Conservation (phyloP, 495 filamentous ascomycete genomes). For the Aspergillus funiculosus region DNA sequence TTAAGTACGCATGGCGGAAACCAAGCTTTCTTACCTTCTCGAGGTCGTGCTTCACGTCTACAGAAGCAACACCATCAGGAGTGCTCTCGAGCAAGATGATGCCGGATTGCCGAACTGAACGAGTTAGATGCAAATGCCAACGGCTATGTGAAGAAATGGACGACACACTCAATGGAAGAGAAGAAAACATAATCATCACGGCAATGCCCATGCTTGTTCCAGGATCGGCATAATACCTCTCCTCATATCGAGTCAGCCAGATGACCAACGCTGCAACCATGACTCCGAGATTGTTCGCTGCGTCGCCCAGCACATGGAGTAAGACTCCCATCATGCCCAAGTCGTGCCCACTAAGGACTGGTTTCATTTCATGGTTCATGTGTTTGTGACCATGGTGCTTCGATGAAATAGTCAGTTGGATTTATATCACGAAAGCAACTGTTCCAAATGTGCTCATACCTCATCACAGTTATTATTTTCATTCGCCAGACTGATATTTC, state of each 20-base stretch:
- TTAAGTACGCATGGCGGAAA: not conserved
- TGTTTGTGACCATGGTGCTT: slow-evolving; percentile 55
- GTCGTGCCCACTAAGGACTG: slow-evolving; percentile 20
- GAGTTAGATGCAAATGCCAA: not conserved
- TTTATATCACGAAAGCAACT: not conserved
- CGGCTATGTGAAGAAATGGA: not conserved
- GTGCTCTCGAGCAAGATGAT: slow-evolving; percentile 77
- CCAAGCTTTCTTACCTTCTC: slow-evolving; percentile 31
- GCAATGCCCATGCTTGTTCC: slow-evolving; percentile 41
- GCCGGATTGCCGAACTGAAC: slow-evolving; percentile 32
- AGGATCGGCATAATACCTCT: slow-evolving; percentile 43
- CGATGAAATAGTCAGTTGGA: slow-evolving; percentile 19
- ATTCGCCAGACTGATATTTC: not conserved
- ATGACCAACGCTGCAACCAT: slow-evolving; percentile 40
- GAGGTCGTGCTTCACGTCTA: slow-evolving; percentile 71
- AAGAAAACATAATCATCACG: slow-evolving; percentile 39
- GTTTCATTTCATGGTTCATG: slow-evolving; percentile 16
- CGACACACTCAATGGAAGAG: slow-evolving; percentile 33
- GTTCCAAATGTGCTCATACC: not conserved
- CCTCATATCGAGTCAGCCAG: slow-evolving; percentile 33
- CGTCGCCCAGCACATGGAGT: slow-evolving; percentile 43
- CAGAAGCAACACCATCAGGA: slow-evolving; percentile 65
- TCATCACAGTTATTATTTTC: too few species aligned
- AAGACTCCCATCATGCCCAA: slow-evolving; percentile 44
- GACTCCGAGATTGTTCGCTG: slow-evolving; percentile 44